Evolutionary conservation across 768 basidiomycete species (phyloP).

Genomic region (Ramaria rubella): DNA sequence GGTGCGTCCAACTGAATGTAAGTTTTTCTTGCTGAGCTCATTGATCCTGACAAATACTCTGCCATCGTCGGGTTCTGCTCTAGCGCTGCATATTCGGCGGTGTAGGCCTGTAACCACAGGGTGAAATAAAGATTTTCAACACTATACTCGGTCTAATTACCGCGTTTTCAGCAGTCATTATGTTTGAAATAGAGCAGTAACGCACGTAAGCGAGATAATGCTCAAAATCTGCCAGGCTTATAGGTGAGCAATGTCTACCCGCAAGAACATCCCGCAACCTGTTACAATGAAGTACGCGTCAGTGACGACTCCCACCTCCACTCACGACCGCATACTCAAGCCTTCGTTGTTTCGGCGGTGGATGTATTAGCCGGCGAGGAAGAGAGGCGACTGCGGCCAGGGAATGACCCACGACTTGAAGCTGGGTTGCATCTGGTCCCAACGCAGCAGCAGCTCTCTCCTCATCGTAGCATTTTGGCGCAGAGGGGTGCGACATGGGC

Average conservation of each 20-base stretch:
- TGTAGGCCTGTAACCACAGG: constrained; percentile 74
- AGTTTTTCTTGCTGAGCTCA: not conserved
- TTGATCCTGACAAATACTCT: not conserved
- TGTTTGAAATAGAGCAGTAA: not conserved
- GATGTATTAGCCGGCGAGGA: not conserved
- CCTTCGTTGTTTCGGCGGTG: not conserved
- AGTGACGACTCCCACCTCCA: not conserved
- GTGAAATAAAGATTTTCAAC: constrained; percentile 45
- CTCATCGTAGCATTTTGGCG: not conserved
- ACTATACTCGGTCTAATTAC: not conserved
- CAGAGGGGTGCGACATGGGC: not conserved
- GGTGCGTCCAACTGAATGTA: not conserved
- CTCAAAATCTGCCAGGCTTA: not conserved
- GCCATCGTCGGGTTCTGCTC: not conserved
- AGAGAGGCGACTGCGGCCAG: not conserved
- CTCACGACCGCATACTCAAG: not conserved
- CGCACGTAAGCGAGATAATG: not conserved
- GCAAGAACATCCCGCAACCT: not conserved
- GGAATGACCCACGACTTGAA: not conserved
- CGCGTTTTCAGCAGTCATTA: not conserved
- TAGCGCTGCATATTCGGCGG: constrained; percentile 17
- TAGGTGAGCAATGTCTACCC: not conserved
- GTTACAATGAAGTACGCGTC: not conserved
- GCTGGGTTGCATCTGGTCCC: not conserved
- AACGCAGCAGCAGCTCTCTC: not conserved